A percentile compares a stretch with the other conserved stretches of the same genome.
Conservation (phyloP, 2,329 filamentous ascomycete species). For the Diaporthe sp. region DNA sequence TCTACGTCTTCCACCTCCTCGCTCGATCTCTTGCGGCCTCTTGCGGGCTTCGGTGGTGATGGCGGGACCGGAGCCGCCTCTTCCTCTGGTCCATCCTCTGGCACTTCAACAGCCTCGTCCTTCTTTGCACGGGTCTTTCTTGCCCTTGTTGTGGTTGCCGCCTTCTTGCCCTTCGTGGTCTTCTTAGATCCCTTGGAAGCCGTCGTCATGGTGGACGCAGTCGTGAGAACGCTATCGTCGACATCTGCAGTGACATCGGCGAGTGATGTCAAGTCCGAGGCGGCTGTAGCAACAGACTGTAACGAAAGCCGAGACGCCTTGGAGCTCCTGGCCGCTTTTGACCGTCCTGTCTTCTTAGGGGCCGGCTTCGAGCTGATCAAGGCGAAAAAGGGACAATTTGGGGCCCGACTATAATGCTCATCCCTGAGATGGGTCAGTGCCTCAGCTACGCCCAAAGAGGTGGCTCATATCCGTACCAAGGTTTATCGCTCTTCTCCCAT, state of each 20-base stretch:
- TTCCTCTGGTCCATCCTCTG: slow-evolving; percentile 52
- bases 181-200: slow-evolving; percentile 61
- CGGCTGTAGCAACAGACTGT: slow-evolving; percentile 67
- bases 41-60: slow-evolving; percentile 57
- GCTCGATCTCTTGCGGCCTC: slow-evolving; percentile 75
- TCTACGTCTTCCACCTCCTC: slow-evolving; percentile 68
- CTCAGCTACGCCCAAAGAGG: neutral
- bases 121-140: slow-evolving; percentile 66
- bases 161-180: slow-evolving; percentile 68
- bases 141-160: slow-evolving; percentile 60
- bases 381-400: slow-evolving; percentile 86
- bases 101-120: slow-evolving; percentile 65
- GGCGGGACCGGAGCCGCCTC: slow-evolving; percentile 50
- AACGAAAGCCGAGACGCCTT: slow-evolving; percentile 77
- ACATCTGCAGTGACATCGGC: slow-evolving; percentile 63
- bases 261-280: slow-evolving; percentile 64
- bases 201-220: slow-evolving; percentile 67
- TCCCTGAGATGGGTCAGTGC: slow-evolving; percentile 67
- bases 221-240: slow-evolving; percentile 74
- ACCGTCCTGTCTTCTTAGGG: slow-evolving; percentile 69
- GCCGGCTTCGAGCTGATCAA: slow-evolving; percentile 71
- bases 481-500: slow-evolving; percentile 94
- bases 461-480: slow-evolving; percentile 71
- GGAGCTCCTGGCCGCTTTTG: slow-evolving; percentile 71
- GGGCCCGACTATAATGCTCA: slow-evolving; percentile 85